A percentile compares a stretch with the other conserved stretches of the same genome.
phyloP scores from a whole-genome alignment of 345 rosid species.

The Populus euphratica region DNA sequence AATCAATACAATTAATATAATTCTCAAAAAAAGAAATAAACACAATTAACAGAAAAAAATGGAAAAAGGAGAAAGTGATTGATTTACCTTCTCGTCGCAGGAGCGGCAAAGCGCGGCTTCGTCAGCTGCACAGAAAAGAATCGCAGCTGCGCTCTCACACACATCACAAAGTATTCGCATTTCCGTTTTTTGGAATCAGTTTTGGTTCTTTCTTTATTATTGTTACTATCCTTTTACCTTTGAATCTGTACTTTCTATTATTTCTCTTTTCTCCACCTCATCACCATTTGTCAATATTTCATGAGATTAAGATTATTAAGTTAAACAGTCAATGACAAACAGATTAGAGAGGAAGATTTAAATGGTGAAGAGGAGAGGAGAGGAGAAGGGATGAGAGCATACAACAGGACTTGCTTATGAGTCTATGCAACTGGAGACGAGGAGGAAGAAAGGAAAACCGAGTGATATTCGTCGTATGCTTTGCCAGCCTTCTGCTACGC shows the following conservation, averaged over 20 bases:
- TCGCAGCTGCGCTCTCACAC: constrained; percentile 76
- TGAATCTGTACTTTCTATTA: background rate
- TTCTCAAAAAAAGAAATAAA: background rate
- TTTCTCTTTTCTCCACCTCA: background rate
- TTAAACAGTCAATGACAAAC: background rate
- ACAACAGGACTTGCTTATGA: background rate
- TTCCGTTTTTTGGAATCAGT: background rate
- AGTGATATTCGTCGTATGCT: background rate
- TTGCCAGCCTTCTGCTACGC: too few species aligned
- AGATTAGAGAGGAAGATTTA: background rate
- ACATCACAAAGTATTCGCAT: constrained; percentile 74
- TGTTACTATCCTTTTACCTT: background rate
- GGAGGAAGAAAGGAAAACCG: background rate
- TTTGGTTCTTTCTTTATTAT: background rate
- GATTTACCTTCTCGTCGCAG: constrained; percentile 64
- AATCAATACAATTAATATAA: background rate
- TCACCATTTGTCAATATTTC: background rate
- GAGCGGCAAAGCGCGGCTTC: constrained; percentile 85
- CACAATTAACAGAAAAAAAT: background rate
- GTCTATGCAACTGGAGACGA: background rate
- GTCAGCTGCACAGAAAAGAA: constrained; percentile 82
- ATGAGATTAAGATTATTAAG: background rate
- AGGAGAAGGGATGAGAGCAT: background rate
- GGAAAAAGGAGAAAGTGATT: background rate
- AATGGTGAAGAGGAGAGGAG: background rate